Conservation (phyloP, 306 rosid genomes). For the Argentina anserina region DNA sequence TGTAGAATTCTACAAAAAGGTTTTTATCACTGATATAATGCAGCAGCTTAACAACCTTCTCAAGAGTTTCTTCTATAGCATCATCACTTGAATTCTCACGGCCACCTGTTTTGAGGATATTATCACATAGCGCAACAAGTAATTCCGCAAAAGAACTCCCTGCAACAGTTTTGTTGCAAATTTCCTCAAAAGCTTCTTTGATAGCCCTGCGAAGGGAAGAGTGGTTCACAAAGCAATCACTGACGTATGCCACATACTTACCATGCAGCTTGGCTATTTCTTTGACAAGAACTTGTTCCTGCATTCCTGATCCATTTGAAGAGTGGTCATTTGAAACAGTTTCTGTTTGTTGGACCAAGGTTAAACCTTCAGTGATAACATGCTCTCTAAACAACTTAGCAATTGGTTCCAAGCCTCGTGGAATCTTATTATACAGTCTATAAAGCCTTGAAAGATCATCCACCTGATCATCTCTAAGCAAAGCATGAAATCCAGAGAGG, state of each 20-base stretch:
- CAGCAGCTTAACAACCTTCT: constrained; percentile 66
- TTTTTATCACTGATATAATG: constrained; percentile 68
- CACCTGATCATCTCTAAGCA: constrained; percentile 88
- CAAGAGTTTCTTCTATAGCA: constrained; percentile 60
- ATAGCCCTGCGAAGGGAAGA: constrained; percentile 56
- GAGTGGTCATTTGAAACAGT: constrained; percentile 47
- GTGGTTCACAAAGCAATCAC: constrained; percentile 52
- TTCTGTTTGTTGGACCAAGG: constrained; percentile 62
- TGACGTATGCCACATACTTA: constrained; percentile 56
- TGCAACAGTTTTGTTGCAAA: constrained; percentile 61
- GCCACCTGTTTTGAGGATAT: constrained; percentile 63
- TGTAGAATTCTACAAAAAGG: constrained; percentile 75
- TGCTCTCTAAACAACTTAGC: constrained; percentile 60
- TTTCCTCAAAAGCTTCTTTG: constrained; percentile 63
- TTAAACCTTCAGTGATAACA: constrained; percentile 51
- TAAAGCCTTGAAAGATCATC: constrained; percentile 86
- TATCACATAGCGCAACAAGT: constrained; percentile 63
- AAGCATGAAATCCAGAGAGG: constrained; percentile 81
- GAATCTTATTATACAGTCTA: constrained; percentile 71
- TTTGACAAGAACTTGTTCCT: constrained; percentile 63
- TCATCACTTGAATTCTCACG: constrained; percentile 63
- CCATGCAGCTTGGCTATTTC: constrained; percentile 60
- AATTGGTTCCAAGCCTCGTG: constrained; percentile 62
- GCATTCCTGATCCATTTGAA: constrained; percentile 41
- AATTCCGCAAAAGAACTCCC: constrained; percentile 67